Percentiles rank a stretch among this genome's conserved stretches.
Evolutionary conservation across 2,329 filamentous ascomycete genomes (phyloP).

Genomic region (Nemania sp.): DNA sequence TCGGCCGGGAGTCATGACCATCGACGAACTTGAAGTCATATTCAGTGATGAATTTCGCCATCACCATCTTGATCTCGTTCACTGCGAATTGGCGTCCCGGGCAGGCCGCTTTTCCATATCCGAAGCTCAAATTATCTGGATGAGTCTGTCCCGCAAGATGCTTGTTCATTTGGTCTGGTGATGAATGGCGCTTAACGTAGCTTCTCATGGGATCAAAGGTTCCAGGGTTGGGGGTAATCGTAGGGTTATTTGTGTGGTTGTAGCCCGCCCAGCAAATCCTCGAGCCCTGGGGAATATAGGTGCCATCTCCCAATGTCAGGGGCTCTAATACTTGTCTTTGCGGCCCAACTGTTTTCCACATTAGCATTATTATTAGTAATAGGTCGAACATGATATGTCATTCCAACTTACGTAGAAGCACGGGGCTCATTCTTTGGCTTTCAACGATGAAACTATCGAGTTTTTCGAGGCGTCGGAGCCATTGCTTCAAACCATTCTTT

Average conservation of each 20-base stretch:
- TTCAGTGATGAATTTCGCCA: constrained; percentile 16
- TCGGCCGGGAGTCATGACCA: constrained; percentile 1
- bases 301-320: constrained; percentile 30
- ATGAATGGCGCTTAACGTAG: constrained; percentile 25
- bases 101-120: constrained; percentile 34
- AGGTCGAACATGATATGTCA: background rate
- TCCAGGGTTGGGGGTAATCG: background rate
- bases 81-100: constrained; percentile 35
- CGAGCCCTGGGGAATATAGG: constrained; percentile 27
- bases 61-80: constrained; percentile 29
- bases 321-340: constrained; percentile 21
- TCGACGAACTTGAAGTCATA: constrained; percentile 29
- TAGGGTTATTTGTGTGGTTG: constrained; percentile 6
- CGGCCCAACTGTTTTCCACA: constrained; percentile 9
- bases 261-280: constrained; percentile 16
- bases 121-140: constrained; percentile 30
- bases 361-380: background rate
- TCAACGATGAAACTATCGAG: constrained; percentile 37
- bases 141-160: constrained; percentile 25
- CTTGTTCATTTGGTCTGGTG: constrained; percentile 26
- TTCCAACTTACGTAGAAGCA: constrained; percentile 26
- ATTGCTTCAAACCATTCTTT: constrained; percentile 18
- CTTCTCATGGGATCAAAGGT: constrained; percentile 22
- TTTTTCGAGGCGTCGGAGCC: constrained; percentile 30
- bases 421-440: constrained; percentile 27